phyloP scores from a whole-genome alignment of 2,329 filamentous ascomycete genomes.

The Orbilia brochopaga region DNA sequence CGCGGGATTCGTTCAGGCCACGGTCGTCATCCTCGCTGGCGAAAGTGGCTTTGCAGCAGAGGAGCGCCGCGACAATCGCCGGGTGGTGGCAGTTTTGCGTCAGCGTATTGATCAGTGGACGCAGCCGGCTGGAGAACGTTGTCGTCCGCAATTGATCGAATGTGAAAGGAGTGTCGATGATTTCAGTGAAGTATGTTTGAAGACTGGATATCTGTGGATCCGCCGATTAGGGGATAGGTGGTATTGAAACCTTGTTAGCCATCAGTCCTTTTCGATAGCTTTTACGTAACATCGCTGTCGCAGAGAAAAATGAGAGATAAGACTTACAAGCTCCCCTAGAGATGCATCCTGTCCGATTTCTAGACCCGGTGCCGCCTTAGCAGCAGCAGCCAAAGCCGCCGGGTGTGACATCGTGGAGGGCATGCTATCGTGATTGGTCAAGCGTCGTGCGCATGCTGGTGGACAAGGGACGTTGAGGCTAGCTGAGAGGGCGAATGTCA shows the following conservation, averaged over 20 bases:
- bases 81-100: constrained; percentile 46
- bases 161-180: constrained; percentile 47
- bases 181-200: constrained; percentile 45
- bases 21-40: constrained; percentile 48
- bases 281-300: constrained; percentile 7
- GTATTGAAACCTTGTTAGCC: constrained; percentile 2
- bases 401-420: constrained; percentile 19
- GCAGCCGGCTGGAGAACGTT: constrained; percentile 43
- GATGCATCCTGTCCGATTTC: constrained; percentile 40
- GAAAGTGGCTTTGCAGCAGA: constrained; percentile 49
- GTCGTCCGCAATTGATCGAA: constrained; percentile 46
- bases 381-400: constrained; percentile 13
- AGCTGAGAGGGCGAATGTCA: constrained; percentile 11
- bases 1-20: constrained; percentile 46
- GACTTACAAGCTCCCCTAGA: constrained; percentile 43
- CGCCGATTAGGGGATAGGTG: background rate
- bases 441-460: constrained; percentile 6
- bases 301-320: background rate
- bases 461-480: background rate
- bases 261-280: background rate
- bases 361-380: constrained; percentile 17
- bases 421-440: constrained; percentile 27
- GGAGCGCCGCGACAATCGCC: constrained; percentile 44
- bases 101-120: constrained; percentile 37
- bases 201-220: constrained; percentile 37